phyloP scores from a whole-genome alignment of 805 yeast genomes.

The Pichia phayaonensis region DNA sequence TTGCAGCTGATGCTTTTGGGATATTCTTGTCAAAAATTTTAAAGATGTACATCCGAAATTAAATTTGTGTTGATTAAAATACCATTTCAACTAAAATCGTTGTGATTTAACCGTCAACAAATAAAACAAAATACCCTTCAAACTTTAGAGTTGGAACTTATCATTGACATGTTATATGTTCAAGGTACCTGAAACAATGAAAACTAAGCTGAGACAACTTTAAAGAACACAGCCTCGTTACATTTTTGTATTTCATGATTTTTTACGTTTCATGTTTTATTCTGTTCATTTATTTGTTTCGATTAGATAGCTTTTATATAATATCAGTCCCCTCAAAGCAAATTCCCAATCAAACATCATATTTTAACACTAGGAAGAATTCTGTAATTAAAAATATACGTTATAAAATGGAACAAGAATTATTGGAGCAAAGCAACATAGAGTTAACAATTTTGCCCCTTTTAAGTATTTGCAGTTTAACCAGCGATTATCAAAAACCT shows the following conservation, averaged over 20 bases:
- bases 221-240: background rate
- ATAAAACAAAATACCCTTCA: no score
- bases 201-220: no score
- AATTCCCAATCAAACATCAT: background rate
- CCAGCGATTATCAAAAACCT: constrained; percentile 1
- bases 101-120: no score
- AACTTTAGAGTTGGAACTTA: no score
- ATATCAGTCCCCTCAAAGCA: background rate
- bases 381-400: background rate
- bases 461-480: background rate
- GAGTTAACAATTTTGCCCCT: constrained; percentile 1
- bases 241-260: background rate
- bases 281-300: background rate
- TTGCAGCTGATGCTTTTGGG: background rate
- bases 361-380: background rate
- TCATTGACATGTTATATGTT: background rate
- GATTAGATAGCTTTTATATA: background rate
- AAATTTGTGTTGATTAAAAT: no score
- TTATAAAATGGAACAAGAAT: background rate
- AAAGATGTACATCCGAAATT: background rate
- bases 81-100: background rate
- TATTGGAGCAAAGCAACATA: background rate
- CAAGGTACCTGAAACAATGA: background rate
- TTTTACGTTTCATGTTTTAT: background rate
- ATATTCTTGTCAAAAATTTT: background rate